phyloP scores from a whole-genome alignment of 2,329 filamentous ascomycete species.

The Calonectria naviculata region DNA sequence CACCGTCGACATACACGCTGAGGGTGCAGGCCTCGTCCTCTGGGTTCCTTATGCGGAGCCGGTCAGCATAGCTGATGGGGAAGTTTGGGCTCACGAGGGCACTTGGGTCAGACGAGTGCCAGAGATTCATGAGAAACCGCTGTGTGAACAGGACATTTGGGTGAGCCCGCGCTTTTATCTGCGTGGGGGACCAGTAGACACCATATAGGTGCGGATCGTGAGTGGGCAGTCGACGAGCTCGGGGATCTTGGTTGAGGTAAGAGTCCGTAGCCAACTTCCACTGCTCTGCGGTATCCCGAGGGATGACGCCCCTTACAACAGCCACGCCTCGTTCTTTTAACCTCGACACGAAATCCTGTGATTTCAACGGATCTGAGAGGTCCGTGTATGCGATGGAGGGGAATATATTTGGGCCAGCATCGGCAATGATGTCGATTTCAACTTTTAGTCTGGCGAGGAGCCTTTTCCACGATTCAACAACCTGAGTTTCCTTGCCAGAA shows the following conservation, averaged over 20 bases:
- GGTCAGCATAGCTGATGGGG: constrained; percentile 72
- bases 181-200: constrained; percentile 54
- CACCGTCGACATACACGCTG: constrained; percentile 72
- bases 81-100: constrained; percentile 54
- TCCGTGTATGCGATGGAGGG: constrained; percentile 56
- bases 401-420: constrained; percentile 47
- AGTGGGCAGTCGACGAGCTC: constrained; percentile 44
- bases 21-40: constrained; percentile 66
- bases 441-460: constrained; percentile 48
- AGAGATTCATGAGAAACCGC: constrained; percentile 59
- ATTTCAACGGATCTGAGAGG: constrained; percentile 40
- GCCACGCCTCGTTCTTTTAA: constrained; percentile 46
- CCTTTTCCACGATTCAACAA: constrained; percentile 52
- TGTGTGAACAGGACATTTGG: constrained; percentile 52
- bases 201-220: constrained; percentile 48
- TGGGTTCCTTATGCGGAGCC: constrained; percentile 62
- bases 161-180: constrained; percentile 53
- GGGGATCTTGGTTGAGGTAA: constrained; percentile 64
- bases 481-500: constrained; percentile 48
- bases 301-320: constrained; percentile 46
- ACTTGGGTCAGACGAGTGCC: constrained; percentile 48
- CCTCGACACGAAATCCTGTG: constrained; percentile 39
- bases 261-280: constrained; percentile 63
- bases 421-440: constrained; percentile 51
- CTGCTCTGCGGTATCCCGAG: constrained; percentile 39